Evolutionary conservation across 176 grass and related monocot species (phyloP), one percentile per base, ranked within the genome.

Genomic region (Typha latifolia): DNA sequence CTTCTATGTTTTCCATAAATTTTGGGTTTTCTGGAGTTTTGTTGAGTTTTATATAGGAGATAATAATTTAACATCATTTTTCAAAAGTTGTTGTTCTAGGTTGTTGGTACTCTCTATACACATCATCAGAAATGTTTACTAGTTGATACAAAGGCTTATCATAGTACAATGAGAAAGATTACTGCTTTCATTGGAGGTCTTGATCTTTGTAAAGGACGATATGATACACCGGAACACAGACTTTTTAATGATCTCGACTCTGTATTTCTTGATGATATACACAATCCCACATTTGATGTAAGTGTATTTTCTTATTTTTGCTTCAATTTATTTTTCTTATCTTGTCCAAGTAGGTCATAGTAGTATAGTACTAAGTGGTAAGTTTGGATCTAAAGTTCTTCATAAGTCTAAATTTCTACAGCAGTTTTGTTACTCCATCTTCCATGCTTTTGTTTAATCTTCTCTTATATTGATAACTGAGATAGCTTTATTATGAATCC

Each of bases 61-160:
- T n/a, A n/a, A 2, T 26, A 26, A 26, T 26, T 26, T 26, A 26
- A 26, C 2, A 26, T 26, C 24, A 26, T 26, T 19, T 51, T 31
- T 27, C 48, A 51, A 12, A 50, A 64, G 51, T 63, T 72, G 32
- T 32, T 14, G 52, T 20, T 85, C 55, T 79, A 96, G 91, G 14
- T 96, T 26, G 84, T 96, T 49, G 92, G 92, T 3, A 86, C 87
- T 32, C 56, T 91, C 53, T 96, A 75, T 77, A 79, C 87, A n/a
- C 85, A 96, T 72, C 88, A 96, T 74, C 92, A 96, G 66, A 96
- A 96, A 77, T 89, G 84, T 37, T 18, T 96, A 49, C 72, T 96
- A 50, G 72, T 89, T 12, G 92, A 96, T 81, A 91, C 92, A 68
- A n/a, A 73, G 53, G 82, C 82, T 32, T 82, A 79, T 13, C 70